Conservation (phyloP, 2,329 filamentous ascomycete genomes). For the Neoascochyta sp. region DNA sequence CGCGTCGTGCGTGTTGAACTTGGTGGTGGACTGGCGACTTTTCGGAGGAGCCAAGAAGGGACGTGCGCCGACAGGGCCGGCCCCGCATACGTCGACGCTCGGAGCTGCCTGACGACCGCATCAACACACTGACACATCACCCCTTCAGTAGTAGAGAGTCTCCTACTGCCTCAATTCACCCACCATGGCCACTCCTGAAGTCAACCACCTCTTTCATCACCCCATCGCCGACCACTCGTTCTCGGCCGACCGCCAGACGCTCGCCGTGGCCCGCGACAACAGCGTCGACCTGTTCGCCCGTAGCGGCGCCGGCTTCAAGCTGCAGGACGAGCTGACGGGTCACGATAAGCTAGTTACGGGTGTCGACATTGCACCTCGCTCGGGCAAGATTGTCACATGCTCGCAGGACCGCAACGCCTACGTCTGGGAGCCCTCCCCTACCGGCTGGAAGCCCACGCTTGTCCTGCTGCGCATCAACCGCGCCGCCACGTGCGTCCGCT, state of each 20-base stretch:
- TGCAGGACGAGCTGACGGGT: constrained; percentile 89
- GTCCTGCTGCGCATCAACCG: constrained; percentile 96
- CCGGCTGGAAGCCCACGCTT: constrained; percentile 93
- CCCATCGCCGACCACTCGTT: constrained; percentile 98
- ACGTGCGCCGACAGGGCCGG: constrained; percentile 10
- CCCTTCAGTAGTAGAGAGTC: constrained; percentile 85
- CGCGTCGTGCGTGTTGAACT: not conserved
- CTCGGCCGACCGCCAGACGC: constrained; percentile 80
- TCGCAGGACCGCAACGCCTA: constrained; percentile 98
- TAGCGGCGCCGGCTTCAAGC: constrained; percentile 69
- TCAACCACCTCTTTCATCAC: constrained; percentile 94
- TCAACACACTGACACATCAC: constrained; percentile 6
- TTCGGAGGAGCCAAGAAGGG: constrained; percentile 32
- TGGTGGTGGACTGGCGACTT: constrained; percentile 13
- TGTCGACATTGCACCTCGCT: constrained; percentile 88
- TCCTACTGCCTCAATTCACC: constrained; percentile 66
- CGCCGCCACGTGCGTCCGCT: constrained; percentile 93
- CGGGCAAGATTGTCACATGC: constrained; percentile 93
- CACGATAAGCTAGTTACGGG: constrained; percentile 97
- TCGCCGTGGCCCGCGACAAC: constrained; percentile 89
- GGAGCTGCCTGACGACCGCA: constrained; percentile 6
- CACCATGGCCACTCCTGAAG: constrained; percentile 79
- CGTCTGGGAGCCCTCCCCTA: constrained; percentile 92
- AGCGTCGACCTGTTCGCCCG: constrained; percentile 82
- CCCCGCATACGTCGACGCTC: constrained; percentile 4